phyloP scores from a whole-genome alignment of 78 protist genomes.

The Chrysochromulina tobinii region DNA sequence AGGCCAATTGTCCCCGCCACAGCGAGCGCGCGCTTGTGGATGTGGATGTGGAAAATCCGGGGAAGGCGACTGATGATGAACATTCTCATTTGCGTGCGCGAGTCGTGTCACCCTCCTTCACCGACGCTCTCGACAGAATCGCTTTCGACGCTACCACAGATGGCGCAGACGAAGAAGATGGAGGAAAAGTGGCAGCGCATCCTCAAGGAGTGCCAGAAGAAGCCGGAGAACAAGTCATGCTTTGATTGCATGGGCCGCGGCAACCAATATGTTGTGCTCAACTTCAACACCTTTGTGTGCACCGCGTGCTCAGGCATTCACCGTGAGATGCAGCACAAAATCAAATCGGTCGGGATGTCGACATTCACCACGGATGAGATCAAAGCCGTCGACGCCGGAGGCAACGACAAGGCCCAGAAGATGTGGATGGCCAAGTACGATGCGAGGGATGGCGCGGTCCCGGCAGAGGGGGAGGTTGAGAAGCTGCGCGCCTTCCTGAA shows the following conservation, averaged over 20 bases:
- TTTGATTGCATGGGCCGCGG: neutral
- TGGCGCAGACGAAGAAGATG: neutral
- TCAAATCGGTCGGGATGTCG: conserved; percentile 13
- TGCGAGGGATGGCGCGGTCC: too few relatives aligned
- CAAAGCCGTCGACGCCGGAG: too few relatives aligned
- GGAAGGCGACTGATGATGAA: too few relatives aligned
- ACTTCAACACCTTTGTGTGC: neutral
- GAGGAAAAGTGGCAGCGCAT: neutral
- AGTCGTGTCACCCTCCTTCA: too few relatives aligned
- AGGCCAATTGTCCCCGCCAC: too few relatives aligned
- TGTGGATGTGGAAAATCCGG: too few relatives aligned
- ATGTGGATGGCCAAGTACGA: neutral
- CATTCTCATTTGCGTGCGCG: too few relatives aligned
- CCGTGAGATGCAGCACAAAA: neutral
- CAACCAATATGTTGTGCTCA: conserved; percentile 1
- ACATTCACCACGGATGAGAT: neutral
- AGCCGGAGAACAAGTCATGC: neutral
- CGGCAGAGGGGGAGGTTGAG: too few relatives aligned
- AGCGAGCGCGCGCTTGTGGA: too few relatives aligned
- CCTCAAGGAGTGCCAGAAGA: neutral
- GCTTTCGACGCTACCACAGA: too few relatives aligned
- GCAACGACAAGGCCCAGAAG: neutral
- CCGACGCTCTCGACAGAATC: too few relatives aligned
- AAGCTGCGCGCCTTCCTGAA: too few relatives aligned
- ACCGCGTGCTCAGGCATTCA: conserved; percentile 15